phyloP scores from a whole-genome alignment of 1,139 yeast species.

The Suhomyces terraborum region DNA sequence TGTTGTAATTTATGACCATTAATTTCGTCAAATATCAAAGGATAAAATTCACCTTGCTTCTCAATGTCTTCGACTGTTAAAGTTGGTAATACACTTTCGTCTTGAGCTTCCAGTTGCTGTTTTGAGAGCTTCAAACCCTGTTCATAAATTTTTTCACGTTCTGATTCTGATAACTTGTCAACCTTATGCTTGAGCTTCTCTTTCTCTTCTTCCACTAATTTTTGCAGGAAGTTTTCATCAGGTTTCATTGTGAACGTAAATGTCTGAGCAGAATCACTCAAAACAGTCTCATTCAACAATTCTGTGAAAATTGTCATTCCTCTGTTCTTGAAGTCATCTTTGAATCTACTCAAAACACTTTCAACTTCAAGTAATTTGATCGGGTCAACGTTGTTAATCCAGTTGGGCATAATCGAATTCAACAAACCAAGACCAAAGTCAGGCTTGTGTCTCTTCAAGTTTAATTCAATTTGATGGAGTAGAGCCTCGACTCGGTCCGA shows the following conservation, averaged over 20 bases:
- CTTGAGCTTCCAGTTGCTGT: slow-evolving; percentile 69
- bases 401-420: slow-evolving; percentile 73
- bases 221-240: slow-evolving; percentile 50
- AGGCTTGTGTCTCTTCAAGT: slow-evolving; percentile 84
- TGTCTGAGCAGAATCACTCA: slow-evolving; percentile 48
- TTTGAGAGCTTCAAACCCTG: slow-evolving; percentile 62
- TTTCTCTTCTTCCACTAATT: slow-evolving; percentile 57
- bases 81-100: slow-evolving; percentile 78
- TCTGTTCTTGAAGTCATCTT: slow-evolving; percentile 52
- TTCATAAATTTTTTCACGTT: slow-evolving; percentile 56
- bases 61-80: slow-evolving; percentile 73
- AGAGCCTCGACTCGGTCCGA: slow-evolving; percentile 75
- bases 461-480: slow-evolving; percentile 81
- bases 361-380: slow-evolving; percentile 68
- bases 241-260: slow-evolving; percentile 83
- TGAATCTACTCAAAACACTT: slow-evolving; percentile 57
- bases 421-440: slow-evolving; percentile 85
- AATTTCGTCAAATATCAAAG: slow-evolving; percentile 31
- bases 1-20: slow-evolving; percentile 39
- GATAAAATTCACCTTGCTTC: slow-evolving; percentile 49
- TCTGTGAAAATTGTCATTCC: slow-evolving; percentile 63
- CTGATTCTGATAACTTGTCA: slow-evolving; percentile 51
- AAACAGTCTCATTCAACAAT: slow-evolving; percentile 54
- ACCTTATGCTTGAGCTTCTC: slow-evolving; percentile 50
- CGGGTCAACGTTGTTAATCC: slow-evolving; percentile 80